These are phyloP conservation scores for Ascoidea asiatica DNA, from an alignment of 805 yeast species.

Conservation along the genomic window DNA sequence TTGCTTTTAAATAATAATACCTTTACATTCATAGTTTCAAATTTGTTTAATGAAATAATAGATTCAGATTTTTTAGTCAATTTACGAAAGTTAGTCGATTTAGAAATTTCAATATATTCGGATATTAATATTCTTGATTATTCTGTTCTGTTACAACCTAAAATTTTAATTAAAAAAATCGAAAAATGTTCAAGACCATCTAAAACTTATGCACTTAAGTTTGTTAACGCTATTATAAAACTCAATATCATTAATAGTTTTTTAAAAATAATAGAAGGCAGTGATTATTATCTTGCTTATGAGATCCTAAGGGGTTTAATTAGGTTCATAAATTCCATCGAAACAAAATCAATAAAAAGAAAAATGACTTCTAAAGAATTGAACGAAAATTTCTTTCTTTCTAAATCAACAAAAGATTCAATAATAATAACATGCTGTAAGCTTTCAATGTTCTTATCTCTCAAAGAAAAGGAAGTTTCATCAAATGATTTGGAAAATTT, in stretches of 20 bases:
- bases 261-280: background rate
- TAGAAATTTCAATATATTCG: conserved; percentile 10
- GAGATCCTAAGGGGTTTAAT: conserved; percentile 1
- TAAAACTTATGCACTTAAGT: conserved; percentile 1
- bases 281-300: background rate
- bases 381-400: too few species aligned
- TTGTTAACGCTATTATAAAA: conserved; percentile 5
- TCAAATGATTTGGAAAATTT: too few species aligned
- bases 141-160: conserved; percentile 3
- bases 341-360: background rate
- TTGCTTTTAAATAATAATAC: too few species aligned
- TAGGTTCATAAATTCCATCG: conserved; percentile 1
- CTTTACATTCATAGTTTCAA: too few species aligned
- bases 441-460: background rate
- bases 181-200: conserved; percentile 4
- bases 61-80: background rate
- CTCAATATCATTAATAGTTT: conserved; percentile 1
- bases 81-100: conserved; percentile 3
- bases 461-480: too few species aligned
- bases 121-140: conserved; percentile 13
- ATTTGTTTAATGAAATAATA: background rate
- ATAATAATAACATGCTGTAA: background rate
- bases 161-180: conserved; percentile 10
- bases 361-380: too few species aligned
- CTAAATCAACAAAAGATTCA: background rate